A percentile compares a stretch with the other conserved stretches of the same genome.
Conservation (phyloP, 176 grass and related monocot species). For the Dactylis glomerata region DNA sequence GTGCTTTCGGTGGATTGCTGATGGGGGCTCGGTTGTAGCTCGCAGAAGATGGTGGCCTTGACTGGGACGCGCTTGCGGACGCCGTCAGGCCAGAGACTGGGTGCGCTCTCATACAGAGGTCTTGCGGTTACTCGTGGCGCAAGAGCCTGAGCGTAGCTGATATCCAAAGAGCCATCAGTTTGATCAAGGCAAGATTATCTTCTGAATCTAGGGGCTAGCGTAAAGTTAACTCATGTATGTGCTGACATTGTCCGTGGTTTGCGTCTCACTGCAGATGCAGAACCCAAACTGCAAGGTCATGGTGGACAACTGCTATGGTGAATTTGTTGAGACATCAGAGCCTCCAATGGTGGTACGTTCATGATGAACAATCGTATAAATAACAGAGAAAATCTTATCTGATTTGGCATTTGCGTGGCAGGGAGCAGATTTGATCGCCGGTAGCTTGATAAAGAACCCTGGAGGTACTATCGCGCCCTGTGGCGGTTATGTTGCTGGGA, state of each 20-base stretch:
- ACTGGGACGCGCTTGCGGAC: conserved; percentile 62
- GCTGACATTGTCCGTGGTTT: background rate
- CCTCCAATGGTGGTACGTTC: conserved; percentile 81
- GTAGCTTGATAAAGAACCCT: conserved; percentile 93
- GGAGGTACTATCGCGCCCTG: conserved; percentile 86
- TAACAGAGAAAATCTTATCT: background rate
- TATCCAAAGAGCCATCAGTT: conserved; percentile 55
- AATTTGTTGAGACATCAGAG: conserved; percentile 84
- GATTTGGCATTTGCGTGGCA: conserved; percentile 30
- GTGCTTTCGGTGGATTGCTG: background rate
- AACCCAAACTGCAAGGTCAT: conserved; percentile 86
- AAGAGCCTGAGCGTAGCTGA: conserved; percentile 63
- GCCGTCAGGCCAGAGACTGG: conserved; percentile 60
- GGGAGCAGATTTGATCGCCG: conserved; percentile 92
- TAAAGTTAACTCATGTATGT: background rate
- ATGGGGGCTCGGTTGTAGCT: conserved; percentile 52
- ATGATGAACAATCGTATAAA: background rate
- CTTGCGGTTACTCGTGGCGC: conserved; percentile 88
- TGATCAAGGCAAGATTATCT: conserved; percentile 59
- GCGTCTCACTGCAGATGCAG: conserved; percentile 45
- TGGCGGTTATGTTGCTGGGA: conserved; percentile 89
- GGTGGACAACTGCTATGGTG: conserved; percentile 98
- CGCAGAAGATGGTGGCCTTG: conserved; percentile 67
- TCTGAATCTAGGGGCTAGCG: background rate
- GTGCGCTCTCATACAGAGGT: conserved; percentile 86